Base-by-base conservation (phyloP, 2,329 filamentous ascomycete species). In the Malbranchea cinnamomea region DNA sequence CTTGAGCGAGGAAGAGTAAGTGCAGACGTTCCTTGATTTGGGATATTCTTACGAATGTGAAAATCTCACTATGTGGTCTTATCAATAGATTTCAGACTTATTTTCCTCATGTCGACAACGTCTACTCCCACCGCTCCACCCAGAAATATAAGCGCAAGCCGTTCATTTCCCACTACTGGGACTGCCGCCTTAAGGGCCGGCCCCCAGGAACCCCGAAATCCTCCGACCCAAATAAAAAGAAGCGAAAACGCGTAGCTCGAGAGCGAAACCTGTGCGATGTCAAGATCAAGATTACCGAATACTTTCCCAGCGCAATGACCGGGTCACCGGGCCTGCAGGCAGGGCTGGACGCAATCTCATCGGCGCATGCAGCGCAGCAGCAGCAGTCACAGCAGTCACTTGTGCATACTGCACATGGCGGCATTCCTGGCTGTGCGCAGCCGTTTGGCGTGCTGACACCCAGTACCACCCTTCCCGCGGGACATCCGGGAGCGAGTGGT, bases 221-320 rank as follows among this genome's bases (percentile, higher is more conserved):
- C 1, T 71, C 78, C 26, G 78, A 85, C 43, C 79, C 80, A 0
- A 74, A 72, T 49, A 84, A 83, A 60, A 84, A 82, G 63, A 84
- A 83, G 53, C 68, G 80, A 21, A 84, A 82, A 54, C 72, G 80
- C 15, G 72, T 67, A 20, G 75, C 75, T n/a, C 65, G 80, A 23
- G 73, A 80, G 50, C 65, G 77, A 8, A 77, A 84, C 54, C 63
- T 84, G n/a, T 87, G 80, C 49, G 78, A 85, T 50, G 79, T 85
- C 39, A 85, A 85, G 56, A 83, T 85, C 50, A 85, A 84, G 52
- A 81, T 85, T 36, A 83, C 78, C 2, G 79, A 85, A 52, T 81
- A 80, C 54, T 76, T 78, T 31, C 68, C 75, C 6, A 68, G 66
- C 21, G 57, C 49, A 0, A 40, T 49, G 12, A 48, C 29, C 21